These are phyloP conservation scores for Fusarium luffae DNA, from an alignment of 2,329 filamentous ascomycete species.

Conservation along the genomic window DNA sequence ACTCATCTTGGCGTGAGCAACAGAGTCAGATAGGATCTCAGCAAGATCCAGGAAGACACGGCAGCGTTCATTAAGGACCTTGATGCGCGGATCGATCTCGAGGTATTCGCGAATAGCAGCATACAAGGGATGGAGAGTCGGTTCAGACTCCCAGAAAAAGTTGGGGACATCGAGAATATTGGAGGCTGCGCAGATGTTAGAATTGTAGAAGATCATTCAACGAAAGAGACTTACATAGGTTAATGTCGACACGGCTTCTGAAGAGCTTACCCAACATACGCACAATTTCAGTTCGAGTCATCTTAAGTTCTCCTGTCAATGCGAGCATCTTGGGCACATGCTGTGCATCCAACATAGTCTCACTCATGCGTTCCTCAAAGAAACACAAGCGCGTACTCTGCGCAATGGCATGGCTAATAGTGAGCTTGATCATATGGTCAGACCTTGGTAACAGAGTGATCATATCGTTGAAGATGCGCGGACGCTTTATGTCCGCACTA, in stretches of 20 bases:
- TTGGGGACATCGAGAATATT: conserved; percentile 97
- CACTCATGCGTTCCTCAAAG: conserved; percentile 95
- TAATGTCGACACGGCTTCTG: conserved; percentile 95
- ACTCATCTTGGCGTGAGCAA: conserved; percentile 95
- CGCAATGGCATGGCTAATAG: conserved; percentile 96
- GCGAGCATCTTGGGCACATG: conserved; percentile 90
- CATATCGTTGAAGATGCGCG: conserved; percentile 98
- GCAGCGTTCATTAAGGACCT: conserved; percentile 96
- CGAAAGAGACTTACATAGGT: conserved; percentile 78
- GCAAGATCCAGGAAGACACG: conserved; percentile 96
- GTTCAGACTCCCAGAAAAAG: conserved; percentile 99
- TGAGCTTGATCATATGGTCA: conserved; percentile 99
- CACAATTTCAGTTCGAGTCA: conserved; percentile 92
- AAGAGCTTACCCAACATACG: conserved; percentile 91
- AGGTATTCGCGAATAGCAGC: conserved; percentile 95
- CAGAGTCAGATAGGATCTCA: conserved; percentile 91
- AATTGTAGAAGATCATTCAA: background rate
- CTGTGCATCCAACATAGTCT: conserved; percentile 93
- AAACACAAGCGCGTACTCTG: conserved; percentile 97
- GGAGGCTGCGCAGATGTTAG: conserved; percentile 68
- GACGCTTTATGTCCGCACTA: conserved; percentile 83
- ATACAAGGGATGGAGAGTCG: conserved; percentile 93
- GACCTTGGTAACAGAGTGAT: conserved; percentile 89
- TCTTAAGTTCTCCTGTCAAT: conserved; percentile 87
- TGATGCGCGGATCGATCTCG: conserved; percentile 94